A percentile compares a stretch with the other conserved stretches of the same genome.
Conservation (phyloP, 164 flowering plant species). For the Dillenia turbinata region DNA sequence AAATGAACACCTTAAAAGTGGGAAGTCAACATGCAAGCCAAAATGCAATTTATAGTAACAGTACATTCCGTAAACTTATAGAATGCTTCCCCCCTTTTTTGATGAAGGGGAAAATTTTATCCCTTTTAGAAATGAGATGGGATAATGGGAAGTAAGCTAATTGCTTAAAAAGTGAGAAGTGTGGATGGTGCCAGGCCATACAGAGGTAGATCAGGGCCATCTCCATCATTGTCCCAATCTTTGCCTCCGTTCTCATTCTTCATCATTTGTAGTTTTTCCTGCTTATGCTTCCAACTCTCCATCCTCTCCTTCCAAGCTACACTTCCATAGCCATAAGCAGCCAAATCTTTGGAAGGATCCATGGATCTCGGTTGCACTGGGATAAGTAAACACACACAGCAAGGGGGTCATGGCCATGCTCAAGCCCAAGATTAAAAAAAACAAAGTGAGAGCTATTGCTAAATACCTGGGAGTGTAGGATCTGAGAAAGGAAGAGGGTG, state of each 20-base stretch:
- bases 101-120: too few species aligned
- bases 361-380: constrained; percentile 64
- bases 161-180: too few species aligned
- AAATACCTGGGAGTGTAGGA: constrained; percentile 33
- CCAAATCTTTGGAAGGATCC: constrained; percentile 70
- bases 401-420: neutral
- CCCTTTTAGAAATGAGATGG: too few species aligned
- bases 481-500: constrained; percentile 55
- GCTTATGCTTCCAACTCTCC: constrained; percentile 59
- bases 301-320: constrained; percentile 73
- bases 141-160: too few species aligned
- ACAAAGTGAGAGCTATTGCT: neutral
- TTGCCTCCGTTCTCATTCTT: constrained; percentile 42
- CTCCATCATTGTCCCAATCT: constrained; percentile 44
- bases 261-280: constrained; percentile 46
- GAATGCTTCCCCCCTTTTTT: too few species aligned
- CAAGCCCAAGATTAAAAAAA: neutral
- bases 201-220: constrained; percentile 58
- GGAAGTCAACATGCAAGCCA: too few species aligned
- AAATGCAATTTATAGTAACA: too few species aligned
- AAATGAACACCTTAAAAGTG: too few species aligned
- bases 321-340: constrained; percentile 75
- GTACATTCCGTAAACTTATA: too few species aligned
- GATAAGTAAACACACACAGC: neutral
- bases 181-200: constrained; percentile 19